phyloP scores from a whole-genome alignment of 768 basidiomycete genomes.

The Rhodosporidiobolus sp. region DNA sequence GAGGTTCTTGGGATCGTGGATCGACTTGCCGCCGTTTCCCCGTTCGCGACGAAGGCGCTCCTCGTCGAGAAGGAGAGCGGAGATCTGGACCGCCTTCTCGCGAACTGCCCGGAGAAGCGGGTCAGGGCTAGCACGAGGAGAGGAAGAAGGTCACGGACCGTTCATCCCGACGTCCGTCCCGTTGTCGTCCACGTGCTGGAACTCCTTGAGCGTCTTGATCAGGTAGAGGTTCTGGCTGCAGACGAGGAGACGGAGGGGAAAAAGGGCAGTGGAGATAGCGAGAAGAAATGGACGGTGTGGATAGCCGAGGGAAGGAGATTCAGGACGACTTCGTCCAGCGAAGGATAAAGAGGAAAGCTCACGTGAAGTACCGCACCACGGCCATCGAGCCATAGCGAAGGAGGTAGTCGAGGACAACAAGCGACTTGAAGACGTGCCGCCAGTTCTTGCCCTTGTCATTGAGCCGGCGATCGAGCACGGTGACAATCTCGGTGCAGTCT shows the following conservation, averaged over 20 bases:
- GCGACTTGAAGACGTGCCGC: slow-evolving; percentile 96
- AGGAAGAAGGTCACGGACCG: slow-evolving; percentile 45
- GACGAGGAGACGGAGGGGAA: no score
- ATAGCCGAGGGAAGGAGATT: no score
- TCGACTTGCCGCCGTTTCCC: slow-evolving; percentile 76
- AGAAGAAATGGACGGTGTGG: no score
- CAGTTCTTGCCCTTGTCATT: slow-evolving; percentile 99
- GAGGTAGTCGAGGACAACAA: slow-evolving; percentile 89
- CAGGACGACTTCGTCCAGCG: no score
- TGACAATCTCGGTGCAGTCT: slow-evolving; percentile 98
- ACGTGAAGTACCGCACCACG: slow-evolving; percentile 87
- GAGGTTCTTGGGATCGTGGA: slow-evolving; percentile 79
- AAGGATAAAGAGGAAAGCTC: no score
- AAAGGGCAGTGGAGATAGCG: neutral
- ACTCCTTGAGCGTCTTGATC: slow-evolving; percentile 97
- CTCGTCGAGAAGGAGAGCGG: slow-evolving; percentile 82
- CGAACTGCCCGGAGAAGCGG: slow-evolving; percentile 52
- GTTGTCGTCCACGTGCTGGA: slow-evolving; percentile 89
- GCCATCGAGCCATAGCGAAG: slow-evolving; percentile 94
- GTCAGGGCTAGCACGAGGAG: neutral
- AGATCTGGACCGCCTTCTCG: slow-evolving; percentile 94
- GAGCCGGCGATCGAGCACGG: slow-evolving; percentile 95
- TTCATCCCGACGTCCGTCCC: slow-evolving; percentile 95
- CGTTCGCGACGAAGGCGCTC: slow-evolving; percentile 78
- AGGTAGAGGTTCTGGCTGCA: slow-evolving; percentile 78